Evolutionary conservation across 202 grass and related monocot species (phyloP), one percentile per base, ranked within the genome.

Genomic region (Eragrostis tef): DNA sequence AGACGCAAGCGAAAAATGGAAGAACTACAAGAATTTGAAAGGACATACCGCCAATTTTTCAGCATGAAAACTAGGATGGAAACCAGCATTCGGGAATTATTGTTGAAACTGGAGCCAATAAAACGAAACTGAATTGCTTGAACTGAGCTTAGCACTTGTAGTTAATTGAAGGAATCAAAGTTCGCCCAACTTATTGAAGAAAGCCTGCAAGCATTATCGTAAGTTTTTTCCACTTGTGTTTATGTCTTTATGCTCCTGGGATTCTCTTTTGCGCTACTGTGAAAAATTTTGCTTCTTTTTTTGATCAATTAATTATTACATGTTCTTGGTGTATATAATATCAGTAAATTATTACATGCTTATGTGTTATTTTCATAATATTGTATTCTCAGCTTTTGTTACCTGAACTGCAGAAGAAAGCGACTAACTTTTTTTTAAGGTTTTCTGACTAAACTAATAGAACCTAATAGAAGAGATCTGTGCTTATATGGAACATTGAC

Each of bases 61-160:
- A 89, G 82, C 82, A 87, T 93, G 88, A 98, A 93, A 86, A 89
- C 88, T 60, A 89, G 90, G 84, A 98, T 98, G 92, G 85, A 90
- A 76, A 73, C 75, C 78, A 86, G 87, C 79, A 93, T 98, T 42
- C 88, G 87, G 85, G 87, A 95, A 78, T 82, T 98, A 45, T 83
- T 98, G 68, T 77, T 91, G 78, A 98, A 98, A 91, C 93, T 98
- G 88, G 95, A 94, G 56, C 80, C 84, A 41, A 41, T 91, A 63
- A 98, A 86, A 83, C 85, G 90, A 59, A 93, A 93, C 73, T 84
- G 80, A 79, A 90, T 78, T 43, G 74, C 67, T 57, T 90, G 77
- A 80, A 75, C 25, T 78, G 43, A 77, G 77, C 36, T 71, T 51
- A 65, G 22, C 49, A 16, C 16, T 53, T 9, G 12, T 56, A 44